Conservation (phyloP, 805 yeast species). For the Candida multigemmis region DNA sequence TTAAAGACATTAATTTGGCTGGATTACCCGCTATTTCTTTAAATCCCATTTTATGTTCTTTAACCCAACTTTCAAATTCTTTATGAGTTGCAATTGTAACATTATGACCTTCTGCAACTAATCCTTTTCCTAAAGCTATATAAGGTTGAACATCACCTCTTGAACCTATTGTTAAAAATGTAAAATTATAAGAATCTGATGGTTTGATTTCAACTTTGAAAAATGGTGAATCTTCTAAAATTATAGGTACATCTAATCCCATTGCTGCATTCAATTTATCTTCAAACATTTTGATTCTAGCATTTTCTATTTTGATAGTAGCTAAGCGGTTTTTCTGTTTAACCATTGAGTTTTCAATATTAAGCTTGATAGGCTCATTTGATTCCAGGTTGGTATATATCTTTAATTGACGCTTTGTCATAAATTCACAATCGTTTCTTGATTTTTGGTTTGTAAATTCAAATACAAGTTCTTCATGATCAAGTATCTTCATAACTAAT, state of each 20-base stretch:
- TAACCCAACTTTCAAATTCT: conserved; percentile 76
- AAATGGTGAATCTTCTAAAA: conserved; percentile 58
- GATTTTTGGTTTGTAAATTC: conserved; percentile 60
- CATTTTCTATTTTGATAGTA: conserved; percentile 33
- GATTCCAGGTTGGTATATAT: conserved; percentile 15
- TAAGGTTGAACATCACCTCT: conserved; percentile 97
- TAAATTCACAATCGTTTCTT: conserved; percentile 64
- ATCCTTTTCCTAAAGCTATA: conserved; percentile 77
- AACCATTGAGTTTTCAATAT: conserved; percentile 1
- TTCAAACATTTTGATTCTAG: conserved; percentile 58
- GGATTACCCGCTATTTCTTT: conserved; percentile 86
- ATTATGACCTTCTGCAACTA: conserved; percentile 70
- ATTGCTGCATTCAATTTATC: conserved; percentile 50
- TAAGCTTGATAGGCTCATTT: conserved; percentile 8
- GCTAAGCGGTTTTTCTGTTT: conserved; percentile 7
- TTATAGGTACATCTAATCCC: conserved; percentile 61
- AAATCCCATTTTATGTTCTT: conserved; percentile 57
- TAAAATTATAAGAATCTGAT: conserved; percentile 44
- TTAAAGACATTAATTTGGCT: conserved; percentile 79
- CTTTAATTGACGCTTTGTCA: conserved; percentile 45
- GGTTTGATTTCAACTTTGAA: conserved; percentile 46
- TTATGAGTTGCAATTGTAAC: conserved; percentile 80
- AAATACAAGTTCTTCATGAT: conserved; percentile 68
- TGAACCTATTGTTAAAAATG: conserved; percentile 82
- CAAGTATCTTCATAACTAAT: conserved; percentile 58